Base-by-base conservation (phyloP, 2,329 filamentous ascomycete species). In the Pseudogymnoascus sp. region DNA sequence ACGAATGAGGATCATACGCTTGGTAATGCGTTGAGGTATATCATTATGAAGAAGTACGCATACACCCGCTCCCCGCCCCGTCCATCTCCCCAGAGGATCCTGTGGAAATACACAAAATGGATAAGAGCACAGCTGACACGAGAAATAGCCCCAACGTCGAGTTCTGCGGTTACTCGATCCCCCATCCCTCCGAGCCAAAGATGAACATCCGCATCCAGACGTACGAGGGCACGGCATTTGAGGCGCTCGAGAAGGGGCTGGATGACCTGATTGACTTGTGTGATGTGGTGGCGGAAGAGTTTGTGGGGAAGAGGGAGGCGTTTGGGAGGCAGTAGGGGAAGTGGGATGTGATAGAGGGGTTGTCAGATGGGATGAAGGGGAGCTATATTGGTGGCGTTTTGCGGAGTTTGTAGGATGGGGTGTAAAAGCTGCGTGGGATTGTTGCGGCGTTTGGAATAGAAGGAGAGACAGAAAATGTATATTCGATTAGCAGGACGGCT, bases 201-300 rank as follows among this genome's bases (percentile, higher is more conserved):
- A 96, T 99, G 93, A 96, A 97, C 73, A 80, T 99, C 66, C 86
- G 95, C 71, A 97, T 99, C 67, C 95, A 99, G 77, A 99, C 93
- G 69, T 97, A 95, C 72, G 91, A 91, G 69, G 86, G 86, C 47
- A 91, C 85, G 19, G 93, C 93, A 2, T 87, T 91, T 36, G 87
- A 93, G 68, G 95, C 93, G 1, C 79, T 99, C 36, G 88, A 95
- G 70, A 97, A 97, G 78, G 95, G 93, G 0, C 81, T 99, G 36
- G 82, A 86, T 67, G 93, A 97, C 72, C 78, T 99, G 64, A 90
- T 95, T 77, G 91, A 95, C 64, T 83, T 97, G 47, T 97, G 93
- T 74, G 93, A 97, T 76, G 89, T 96, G 3, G 90, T 99, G 4
- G 84, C 89, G n/a, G 90, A 96, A 62, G 93, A 96, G 75, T 99